Evolutionary conservation across 306 rosid genomes (phyloP).

Genomic region (Malus orientalis): DNA sequence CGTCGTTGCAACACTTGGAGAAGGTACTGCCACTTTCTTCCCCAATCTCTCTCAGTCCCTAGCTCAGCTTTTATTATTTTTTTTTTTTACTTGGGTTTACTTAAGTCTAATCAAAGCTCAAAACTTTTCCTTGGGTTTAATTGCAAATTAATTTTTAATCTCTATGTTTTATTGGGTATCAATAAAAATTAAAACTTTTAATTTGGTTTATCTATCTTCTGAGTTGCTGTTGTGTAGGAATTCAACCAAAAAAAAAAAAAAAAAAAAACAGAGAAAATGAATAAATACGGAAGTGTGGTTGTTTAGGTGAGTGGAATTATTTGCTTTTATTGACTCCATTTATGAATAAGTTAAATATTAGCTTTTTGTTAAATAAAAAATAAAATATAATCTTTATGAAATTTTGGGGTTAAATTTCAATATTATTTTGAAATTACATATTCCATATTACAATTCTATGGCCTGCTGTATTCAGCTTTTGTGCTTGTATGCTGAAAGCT

Average conservation of each 20-base stretch:
- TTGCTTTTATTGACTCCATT: neutral
- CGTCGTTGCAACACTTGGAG: neutral
- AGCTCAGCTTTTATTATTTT: neutral
- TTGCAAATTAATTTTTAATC: neutral
- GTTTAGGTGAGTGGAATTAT: neutral
- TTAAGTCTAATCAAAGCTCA: neutral
- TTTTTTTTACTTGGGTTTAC: neutral
- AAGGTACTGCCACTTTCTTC: neutral
- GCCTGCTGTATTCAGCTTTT: neutral
- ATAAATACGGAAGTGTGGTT: neutral
- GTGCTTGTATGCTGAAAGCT: neutral
- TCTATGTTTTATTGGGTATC: neutral
- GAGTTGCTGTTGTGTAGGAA: neutral
- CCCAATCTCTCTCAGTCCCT: constrained; percentile 3
- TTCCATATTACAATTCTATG: neutral
- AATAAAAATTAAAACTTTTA: neutral
- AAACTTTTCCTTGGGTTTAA: neutral
- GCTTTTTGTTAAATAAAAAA: neutral
- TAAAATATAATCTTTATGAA: neutral
- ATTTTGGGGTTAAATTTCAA: neutral
- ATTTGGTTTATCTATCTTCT: neutral
- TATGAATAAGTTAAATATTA: neutral
- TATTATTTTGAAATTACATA: neutral
- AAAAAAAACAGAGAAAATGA: too few relatives aligned
- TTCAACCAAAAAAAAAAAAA: too few relatives aligned